Base-by-base conservation (phyloP, 305 asterid species). In the Plantago coronopus region DNA sequence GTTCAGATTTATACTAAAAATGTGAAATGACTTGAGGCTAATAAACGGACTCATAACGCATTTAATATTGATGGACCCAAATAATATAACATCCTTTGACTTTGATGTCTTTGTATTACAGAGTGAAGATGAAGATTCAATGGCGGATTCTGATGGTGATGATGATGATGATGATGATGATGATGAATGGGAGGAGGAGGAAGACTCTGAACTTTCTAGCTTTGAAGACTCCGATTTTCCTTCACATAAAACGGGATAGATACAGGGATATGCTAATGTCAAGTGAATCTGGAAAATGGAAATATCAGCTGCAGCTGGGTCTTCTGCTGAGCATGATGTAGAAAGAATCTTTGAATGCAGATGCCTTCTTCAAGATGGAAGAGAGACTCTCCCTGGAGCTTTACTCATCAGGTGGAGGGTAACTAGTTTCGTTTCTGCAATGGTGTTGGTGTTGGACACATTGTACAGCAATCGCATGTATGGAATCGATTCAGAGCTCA, bases 41-140 rank as follows among this genome's bases (percentile, higher is more conserved):
- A n/a, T n/a, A n/a, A n/a, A n/a, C n/a, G n/a, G n/a, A n/a, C n/a
- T n/a, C n/a, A n/a, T n/a, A n/a, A n/a, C n/a, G n/a, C n/a, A n/a
- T n/a, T n/a, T n/a, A n/a, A n/a, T n/a, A n/a, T n/a, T 58, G 16
- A 5, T 55, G 15, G 18, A 25, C 13, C 61, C 18, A 17, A 21
- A 18, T 9, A 37, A 31, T 12, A 4, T 17, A 21, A 34, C 23
- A 4, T 12, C 34, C 12, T 57, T 57, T 38, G 17, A 22, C 25
- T 55, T 62, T 53, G 54, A 20, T 68, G 49, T 54, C 45, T 34
- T 48, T 59, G 18, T 65, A 12, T 59, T 72, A 43, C 84, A 85
- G 96, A 76, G 73, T 65, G 89, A 85, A 68, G 91, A 83, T 63
- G 95, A 82, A 56, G 77, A 34, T 60, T 71, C 78, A 38, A 50